Conservation (phyloP, 495 filamentous ascomycete species). For the Glarea lozoyensis region DNA sequence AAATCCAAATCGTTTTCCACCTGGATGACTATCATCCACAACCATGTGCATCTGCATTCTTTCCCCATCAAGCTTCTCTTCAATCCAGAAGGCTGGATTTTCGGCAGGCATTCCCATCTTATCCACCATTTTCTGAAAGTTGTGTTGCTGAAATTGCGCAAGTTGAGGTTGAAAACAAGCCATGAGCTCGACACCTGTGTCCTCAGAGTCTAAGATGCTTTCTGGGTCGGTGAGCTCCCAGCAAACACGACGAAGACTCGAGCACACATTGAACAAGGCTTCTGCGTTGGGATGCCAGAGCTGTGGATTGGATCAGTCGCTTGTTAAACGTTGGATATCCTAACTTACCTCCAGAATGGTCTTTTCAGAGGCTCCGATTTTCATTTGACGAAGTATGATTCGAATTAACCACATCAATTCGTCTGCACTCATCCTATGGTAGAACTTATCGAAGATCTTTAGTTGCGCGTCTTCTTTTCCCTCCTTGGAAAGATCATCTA, state of each 20-base stretch:
- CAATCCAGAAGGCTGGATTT: constrained; percentile 82
- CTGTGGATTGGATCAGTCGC: constrained; percentile 3
- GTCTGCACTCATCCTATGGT: constrained; percentile 83
- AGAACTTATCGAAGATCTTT: constrained; percentile 73
- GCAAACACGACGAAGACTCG: constrained; percentile 81
- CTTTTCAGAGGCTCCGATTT: constrained; percentile 91
- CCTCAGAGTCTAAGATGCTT: constrained; percentile 63
- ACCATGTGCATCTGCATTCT: constrained; percentile 95
- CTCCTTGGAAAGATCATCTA: constrained; percentile 69
- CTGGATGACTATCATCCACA: constrained; percentile 54
- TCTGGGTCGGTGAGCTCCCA: constrained; percentile 85
- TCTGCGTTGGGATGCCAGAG: constrained; percentile 94
- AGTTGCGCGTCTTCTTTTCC: constrained; percentile 75
- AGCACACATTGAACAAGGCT: constrained; percentile 82
- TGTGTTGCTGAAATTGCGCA: constrained; percentile 86
- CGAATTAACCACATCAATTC: constrained; percentile 92
- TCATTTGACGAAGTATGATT: constrained; percentile 94
- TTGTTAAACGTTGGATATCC: constrained; percentile 2
- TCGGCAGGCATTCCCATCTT: constrained; percentile 62
- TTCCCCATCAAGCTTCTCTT: constrained; percentile 96
- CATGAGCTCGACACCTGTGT: constrained; percentile 67
- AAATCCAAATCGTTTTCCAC: constrained; percentile 71
- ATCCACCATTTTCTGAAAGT: constrained; percentile 69
- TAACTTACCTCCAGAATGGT: constrained; percentile 59
- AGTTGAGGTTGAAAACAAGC: constrained; percentile 96